Base-by-base conservation (phyloP, 2,329 filamentous ascomycete genomes). In the Neurospora sp. region DNA sequence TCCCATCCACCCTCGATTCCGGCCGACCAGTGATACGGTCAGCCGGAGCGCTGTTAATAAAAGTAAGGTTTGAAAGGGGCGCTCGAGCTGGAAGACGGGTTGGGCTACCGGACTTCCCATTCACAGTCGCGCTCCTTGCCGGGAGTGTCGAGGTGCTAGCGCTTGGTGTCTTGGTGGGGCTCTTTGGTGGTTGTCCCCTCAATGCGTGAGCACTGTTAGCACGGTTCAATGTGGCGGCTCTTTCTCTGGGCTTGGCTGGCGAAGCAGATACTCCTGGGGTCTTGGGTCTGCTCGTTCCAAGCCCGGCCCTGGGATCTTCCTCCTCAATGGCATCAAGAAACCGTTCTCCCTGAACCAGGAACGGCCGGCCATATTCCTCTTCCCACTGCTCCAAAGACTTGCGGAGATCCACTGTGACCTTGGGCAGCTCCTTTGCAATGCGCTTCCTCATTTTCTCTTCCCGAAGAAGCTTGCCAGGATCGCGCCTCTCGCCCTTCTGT, bases 371-470 rank as follows among this genome's bases (percentile, higher is more conserved):
- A 78, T 95, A 97, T 77, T 98, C 96, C 68, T 97, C 91, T 78
- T 99, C 96, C 89, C 93, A 99, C 66, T 86, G 83, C 78, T 95
- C 92, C 37, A 99, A 85, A n/a, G 87, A 85, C 78, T 90, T 95
- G 73, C 88, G 87, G 70, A 99, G 82, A n/a, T 98, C 93, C 0
- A 86, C 86, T 70, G 95, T 90, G 62, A 99, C 86, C 82, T 97
- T 98, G 69, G 96, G 96, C 38, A 99, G 84, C 77, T 99, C 96
- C 80, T 98, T 99, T 36, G 94, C 87, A 72, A 99, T 97, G 70
- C 94, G 88, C 87, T 99, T 99, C 71, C 96, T 89, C 92, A 97
- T 97, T 86, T 98, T 99, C 82, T 99, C 96, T 78, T 99, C 96
- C 38, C 96, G 88, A 68, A 99, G 84, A 17, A 99, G 85, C 81